Evolutionary conservation across 1,284 basidiomycete genomes (phyloP), one percentile per base, ranked within the genome.

Genomic region (Sphaerobolus stellatus): DNA sequence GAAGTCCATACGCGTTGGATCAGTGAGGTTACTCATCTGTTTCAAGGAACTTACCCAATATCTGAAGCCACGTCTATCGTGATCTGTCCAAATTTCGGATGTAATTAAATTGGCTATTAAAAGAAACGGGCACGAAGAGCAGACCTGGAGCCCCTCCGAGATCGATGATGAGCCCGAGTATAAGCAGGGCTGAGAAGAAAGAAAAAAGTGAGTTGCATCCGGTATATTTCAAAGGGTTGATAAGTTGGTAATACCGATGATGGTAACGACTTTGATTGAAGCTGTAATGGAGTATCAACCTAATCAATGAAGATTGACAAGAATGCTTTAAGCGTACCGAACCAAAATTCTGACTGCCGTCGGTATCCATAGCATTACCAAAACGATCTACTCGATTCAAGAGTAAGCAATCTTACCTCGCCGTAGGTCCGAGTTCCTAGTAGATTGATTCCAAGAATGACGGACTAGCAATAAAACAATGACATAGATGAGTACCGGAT

Each of bases 201-300:
- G n/a, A n/a, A n/a, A n/a, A n/a, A n/a, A n/a, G n/a, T n/a, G n/a
- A n/a, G n/a, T n/a, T n/a, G n/a, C n/a, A n/a, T 34, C 33, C 33
- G 18, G 18, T 18, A 34, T 18, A 34, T 11, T 84, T 80, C 2
- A 80, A 79, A 30, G 80, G 83, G 30, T 86, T 81, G 52, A 86
- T 69, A 0, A 67, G 66, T 61, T 85, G 88, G 8, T 81, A 83
- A 45, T 87, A 71, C 52, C 44, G 14, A 77, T 76, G 60, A 92
- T 89, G 4, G 88, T 89, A 50, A 92, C 71, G 20, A 92, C 85
- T 71, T 92, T 92, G 69, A 92, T 86, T 5, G 86, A 86, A 5
- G 52, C 52, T 53, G 50, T 9, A 50, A 18, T 16, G 14, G 14
- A 24, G 33, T 2, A 27, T 27, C 33, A 36, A 36, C 33, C 11